phyloP scores from a whole-genome alignment of 2,329 filamentous ascomycete species.

The Verticillium tricorpus region DNA sequence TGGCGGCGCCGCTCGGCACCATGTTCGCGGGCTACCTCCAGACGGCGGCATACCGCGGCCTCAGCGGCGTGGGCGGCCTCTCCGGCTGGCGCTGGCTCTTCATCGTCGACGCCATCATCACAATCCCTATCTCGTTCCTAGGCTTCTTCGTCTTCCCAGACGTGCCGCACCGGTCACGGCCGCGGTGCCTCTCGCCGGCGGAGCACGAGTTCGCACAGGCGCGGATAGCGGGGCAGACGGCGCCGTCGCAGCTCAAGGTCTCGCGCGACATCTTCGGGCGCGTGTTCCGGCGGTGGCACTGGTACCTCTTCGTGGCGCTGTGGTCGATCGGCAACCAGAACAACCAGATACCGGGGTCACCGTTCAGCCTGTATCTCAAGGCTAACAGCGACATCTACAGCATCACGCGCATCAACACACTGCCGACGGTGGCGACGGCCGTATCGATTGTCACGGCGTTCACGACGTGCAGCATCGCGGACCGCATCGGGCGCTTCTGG shows the following conservation, averaged over 20 bases:
- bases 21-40: conserved; percentile 56
- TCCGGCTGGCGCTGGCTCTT: conserved; percentile 67
- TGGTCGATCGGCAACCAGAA: conserved; percentile 34
- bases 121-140: conserved; percentile 43
- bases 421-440: conserved; percentile 34
- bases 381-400: conserved; percentile 29
- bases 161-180: conserved; percentile 26
- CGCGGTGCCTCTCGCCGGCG: conserved; percentile 22
- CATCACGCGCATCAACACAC: conserved; percentile 32
- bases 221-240: conserved; percentile 20
- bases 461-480: conserved; percentile 24
- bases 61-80: conserved; percentile 51
- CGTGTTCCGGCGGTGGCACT: conserved; percentile 33
- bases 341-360: conserved; percentile 24
- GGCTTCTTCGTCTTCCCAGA: conserved; percentile 64
- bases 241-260: conserved; percentile 23
- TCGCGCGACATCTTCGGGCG: conserved; percentile 29
- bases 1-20: conserved; percentile 49
- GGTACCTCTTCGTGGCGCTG: conserved; percentile 30
- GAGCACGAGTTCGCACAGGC: conserved; percentile 26
- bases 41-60: conserved; percentile 45
- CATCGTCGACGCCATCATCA: conserved; percentile 49
- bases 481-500: conserved; percentile 29
- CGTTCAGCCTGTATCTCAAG: conserved; percentile 35
- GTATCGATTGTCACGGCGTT: conserved; percentile 30